Conservation (phyloP, 768 basidiomycete species). For the Hericium rajendrae region DNA sequence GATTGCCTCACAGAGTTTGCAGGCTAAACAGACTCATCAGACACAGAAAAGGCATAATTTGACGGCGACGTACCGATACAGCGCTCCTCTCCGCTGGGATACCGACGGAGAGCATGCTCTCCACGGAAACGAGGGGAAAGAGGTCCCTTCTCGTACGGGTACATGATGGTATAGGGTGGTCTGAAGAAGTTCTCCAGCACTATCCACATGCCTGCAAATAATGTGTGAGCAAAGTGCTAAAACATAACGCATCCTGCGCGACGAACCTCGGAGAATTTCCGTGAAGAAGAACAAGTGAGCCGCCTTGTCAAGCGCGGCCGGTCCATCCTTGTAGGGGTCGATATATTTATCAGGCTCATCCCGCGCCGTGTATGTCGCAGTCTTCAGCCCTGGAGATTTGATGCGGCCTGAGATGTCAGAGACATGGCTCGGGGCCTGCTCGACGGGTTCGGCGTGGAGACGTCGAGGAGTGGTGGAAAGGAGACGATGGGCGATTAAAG, state of each 20-base stretch:
- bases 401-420: conserved; percentile 17
- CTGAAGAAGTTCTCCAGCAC: conserved; percentile 88
- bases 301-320: conserved; percentile 91
- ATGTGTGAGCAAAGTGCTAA: not conserved
- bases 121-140: conserved; percentile 96
- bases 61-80: conserved; percentile 74
- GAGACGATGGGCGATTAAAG: conserved; percentile 39
- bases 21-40: conserved; percentile 44
- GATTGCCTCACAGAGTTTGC: conserved; percentile 98
- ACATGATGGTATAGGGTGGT: conserved; percentile 97
- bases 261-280: conserved; percentile 88
- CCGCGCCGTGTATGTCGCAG: conserved; percentile 25
- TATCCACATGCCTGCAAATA: conserved; percentile 85
- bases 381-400: conserved; percentile 24
- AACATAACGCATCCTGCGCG: not conserved
- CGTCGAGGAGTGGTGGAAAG: conserved; percentile 31
- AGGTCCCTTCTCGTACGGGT: conserved; percentile 97
- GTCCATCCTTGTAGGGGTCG: conserved; percentile 69
- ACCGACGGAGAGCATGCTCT: conserved; percentile 92
- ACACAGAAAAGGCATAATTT: not conserved
- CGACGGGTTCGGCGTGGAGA: conserved; percentile 14
- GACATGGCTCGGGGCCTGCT: conserved; percentile 1
- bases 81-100: conserved; percentile 95
- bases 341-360: conserved; percentile 42
- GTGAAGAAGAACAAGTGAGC: conserved; percentile 97